Conservation (phyloP, 805 yeast species). For the Starmerella vaccinii region DNA sequence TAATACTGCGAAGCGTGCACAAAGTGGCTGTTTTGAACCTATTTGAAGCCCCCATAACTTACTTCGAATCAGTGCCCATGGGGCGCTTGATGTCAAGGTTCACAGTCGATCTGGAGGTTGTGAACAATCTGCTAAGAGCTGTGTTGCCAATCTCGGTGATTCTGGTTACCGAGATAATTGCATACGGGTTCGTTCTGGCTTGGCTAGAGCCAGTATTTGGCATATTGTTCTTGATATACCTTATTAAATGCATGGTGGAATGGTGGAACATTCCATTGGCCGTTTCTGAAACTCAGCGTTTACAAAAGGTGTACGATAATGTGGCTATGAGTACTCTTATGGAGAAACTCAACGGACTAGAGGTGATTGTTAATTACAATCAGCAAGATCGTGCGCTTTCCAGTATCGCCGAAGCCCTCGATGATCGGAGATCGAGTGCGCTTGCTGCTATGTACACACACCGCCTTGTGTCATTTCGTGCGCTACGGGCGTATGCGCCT, state of each 20-base stretch:
- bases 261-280: slow-evolving; percentile 43
- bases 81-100: slow-evolving; percentile 59
- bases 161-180: slow-evolving; percentile 6
- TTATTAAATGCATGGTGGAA: not conserved
- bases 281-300: slow-evolving; percentile 61
- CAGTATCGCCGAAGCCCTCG: not conserved
- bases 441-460: not conserved
- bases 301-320: slow-evolving; percentile 49
- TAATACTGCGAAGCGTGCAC: slow-evolving; percentile 34
- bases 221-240: not conserved
- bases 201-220: not conserved
- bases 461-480: too few species aligned
- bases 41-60: slow-evolving; percentile 80
- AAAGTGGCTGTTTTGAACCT: slow-evolving; percentile 62
- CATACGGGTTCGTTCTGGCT: not conserved
- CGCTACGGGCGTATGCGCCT: not conserved
- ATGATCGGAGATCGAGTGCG: not conserved
- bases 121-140: slow-evolving; percentile 22
- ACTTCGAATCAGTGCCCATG: slow-evolving; percentile 80
- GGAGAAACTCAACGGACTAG: slow-evolving; percentile 8
- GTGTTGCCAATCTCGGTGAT: slow-evolving; percentile 76
- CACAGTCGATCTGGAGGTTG: not conserved
- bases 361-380: slow-evolving; percentile 1
- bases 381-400: not conserved
- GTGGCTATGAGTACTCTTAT: not conserved